phyloP scores from a whole-genome alignment of 345 rosid species.

The Psidium guajava region DNA sequence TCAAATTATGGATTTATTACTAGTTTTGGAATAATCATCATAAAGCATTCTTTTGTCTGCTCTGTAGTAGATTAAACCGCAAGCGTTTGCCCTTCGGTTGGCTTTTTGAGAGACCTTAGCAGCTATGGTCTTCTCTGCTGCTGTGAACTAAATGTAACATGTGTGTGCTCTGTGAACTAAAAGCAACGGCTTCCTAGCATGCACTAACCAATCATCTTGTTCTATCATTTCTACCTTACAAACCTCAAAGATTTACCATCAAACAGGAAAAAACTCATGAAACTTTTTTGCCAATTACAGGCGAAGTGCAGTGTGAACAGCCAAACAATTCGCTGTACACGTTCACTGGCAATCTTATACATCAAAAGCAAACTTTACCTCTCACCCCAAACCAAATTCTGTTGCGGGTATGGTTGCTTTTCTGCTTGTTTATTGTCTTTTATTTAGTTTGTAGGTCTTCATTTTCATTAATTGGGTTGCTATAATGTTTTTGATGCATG shows the following conservation, averaged over 20 bases:
- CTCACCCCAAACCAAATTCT: conserved; percentile 91
- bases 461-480: not conserved
- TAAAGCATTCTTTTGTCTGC: not conserved
- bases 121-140: not conserved
- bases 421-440: not conserved
- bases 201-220: not conserved
- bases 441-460: not conserved
- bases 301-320: conserved; percentile 98
- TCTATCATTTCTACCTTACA: not conserved
- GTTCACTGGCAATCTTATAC: conserved; percentile 88
- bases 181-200: not conserved
- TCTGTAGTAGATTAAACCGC: not conserved
- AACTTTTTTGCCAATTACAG: conserved; percentile 25
- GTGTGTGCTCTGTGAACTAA: not conserved
- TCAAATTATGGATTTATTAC: not conserved
- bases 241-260: not conserved
- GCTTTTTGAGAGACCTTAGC: not conserved
- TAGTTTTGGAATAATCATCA: not conserved
- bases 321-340: conserved; percentile 98
- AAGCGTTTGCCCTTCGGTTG: not conserved
- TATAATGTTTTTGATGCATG: not conserved
- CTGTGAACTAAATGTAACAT: not conserved
- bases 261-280: not conserved
- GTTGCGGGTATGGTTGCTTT: conserved; percentile 49
- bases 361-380: conserved; percentile 82